Base-by-base conservation (phyloP, 345 rosid species). In the Ailanthus altissimus region DNA sequence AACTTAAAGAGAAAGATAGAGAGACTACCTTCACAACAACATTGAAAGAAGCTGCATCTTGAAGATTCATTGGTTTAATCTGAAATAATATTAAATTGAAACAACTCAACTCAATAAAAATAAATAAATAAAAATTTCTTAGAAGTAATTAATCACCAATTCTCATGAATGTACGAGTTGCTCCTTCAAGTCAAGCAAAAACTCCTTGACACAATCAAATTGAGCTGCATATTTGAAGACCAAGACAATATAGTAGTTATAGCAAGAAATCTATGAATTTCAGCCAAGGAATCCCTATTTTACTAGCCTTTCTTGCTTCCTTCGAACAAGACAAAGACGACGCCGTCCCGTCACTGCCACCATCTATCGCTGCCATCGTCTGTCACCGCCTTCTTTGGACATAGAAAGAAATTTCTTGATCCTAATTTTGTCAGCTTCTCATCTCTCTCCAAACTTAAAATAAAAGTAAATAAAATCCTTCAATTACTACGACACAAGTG, bases 321-420 rank as follows among this genome's bases (percentile, higher is more conserved):
- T 82, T 84, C 0, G 99, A 87, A 72, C 97, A 96, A 38, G 87
- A 78, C 9, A 86, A 79, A 58, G 92, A 20, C 21, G 88, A 47
- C 56, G 87, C 26, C 63, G 88, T 45, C 25, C 32, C 32, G 1
- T 42, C 57, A 59, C 38, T 32, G 38, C 38, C 38, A 32, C 38
- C 38, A 32, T 32, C 38, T 32, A 32, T 32, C 38, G 38, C 74
- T 50, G 0, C 78, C 85, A 14, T 81, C 81, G 32, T 72, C 85
- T 63, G 72, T 28, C 40, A 2, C 77, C 56, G 71, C 15, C 16
- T 73, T 87, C 79, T 75, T 83, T 0, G 77, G 70, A 70, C 97
- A 93, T 2, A 92, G 67, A 83, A 96, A 93, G 75, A 92, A 96
- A 81, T 96, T 93, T 79, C 99, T 91, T 5, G 99, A 92, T 0